Evolutionary conservation across 805 yeast genomes (phyloP).

Genomic region (Saccharomycopsis selenospora): DNA sequence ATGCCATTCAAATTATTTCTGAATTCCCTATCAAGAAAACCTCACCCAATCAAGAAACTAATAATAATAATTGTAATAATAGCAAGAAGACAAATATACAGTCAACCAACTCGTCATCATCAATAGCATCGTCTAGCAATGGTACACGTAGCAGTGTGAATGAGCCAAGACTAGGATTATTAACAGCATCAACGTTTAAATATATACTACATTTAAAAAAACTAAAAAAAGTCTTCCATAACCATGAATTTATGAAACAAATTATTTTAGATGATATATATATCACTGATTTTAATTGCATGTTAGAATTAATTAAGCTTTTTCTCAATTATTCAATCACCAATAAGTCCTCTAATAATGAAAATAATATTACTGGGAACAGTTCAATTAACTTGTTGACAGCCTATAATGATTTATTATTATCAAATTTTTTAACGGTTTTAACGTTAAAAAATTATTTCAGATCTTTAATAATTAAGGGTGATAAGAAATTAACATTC

Average conservation of each 20-base stretch:
- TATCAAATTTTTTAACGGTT: slow-evolving; percentile 9
- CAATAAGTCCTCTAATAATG: neutral
- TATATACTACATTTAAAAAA: neutral
- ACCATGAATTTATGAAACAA: neutral
- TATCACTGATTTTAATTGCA: neutral
- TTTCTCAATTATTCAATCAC: neutral
- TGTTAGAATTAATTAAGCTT: neutral
- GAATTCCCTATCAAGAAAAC: no score
- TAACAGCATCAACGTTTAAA: neutral
- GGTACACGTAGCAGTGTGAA: no score
- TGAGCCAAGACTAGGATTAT: neutral
- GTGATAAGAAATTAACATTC: neutral
- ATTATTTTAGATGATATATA: neutral
- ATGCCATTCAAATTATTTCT: neutral
- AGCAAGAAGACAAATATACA: no score
- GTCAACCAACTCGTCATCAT: no score
- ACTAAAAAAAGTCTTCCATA: neutral
- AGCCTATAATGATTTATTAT: neutral
- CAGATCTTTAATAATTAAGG: neutral
- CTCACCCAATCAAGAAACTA: no score
- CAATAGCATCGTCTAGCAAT: no score
- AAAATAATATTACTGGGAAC: neutral
- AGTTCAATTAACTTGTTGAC: neutral
- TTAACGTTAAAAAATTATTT: slow-evolving; percentile 6
- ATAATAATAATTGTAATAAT: no score